These are phyloP conservation scores for Cercospora citrullina DNA, from an alignment of 2,329 filamentous ascomycete genomes.

Conservation along the genomic window DNA sequence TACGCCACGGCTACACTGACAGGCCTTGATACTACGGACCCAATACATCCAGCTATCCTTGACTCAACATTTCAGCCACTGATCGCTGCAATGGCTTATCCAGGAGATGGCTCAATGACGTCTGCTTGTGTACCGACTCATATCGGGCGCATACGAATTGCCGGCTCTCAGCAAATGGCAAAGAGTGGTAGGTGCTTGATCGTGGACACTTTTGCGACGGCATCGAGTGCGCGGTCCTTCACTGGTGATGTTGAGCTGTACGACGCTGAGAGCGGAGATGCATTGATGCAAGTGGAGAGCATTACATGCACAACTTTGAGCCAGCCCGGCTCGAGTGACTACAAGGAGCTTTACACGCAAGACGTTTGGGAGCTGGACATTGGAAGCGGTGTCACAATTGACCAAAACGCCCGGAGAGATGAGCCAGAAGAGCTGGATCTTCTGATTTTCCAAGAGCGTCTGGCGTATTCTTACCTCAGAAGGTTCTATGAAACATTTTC, in stretches of 20 bases:
- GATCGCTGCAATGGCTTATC: slow-evolving; percentile 5
- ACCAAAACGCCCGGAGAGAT: slow-evolving; percentile 4
- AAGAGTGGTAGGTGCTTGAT: slow-evolving; percentile 12
- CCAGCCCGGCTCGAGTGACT: slow-evolving; percentile 8
- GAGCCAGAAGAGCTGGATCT: slow-evolving; percentile 9
- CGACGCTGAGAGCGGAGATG: slow-evolving; percentile 9
- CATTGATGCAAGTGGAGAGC: slow-evolving; percentile 17
- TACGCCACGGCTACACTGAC: neutral
- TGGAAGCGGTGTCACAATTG: slow-evolving; percentile 12
- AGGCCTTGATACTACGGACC: neutral
- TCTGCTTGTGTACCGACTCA: slow-evolving; percentile 12
- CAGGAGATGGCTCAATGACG: slow-evolving; percentile 5
- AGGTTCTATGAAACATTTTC: slow-evolving; percentile 15
- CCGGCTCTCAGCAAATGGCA: slow-evolving; percentile 11
- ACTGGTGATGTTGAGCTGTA: slow-evolving; percentile 14
- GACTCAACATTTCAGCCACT: slow-evolving; percentile 7
- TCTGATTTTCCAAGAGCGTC: slow-evolving; percentile 9
- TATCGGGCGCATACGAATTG: slow-evolving; percentile 7
- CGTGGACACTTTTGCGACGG: slow-evolving; percentile 12
- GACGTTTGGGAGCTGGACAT: slow-evolving; percentile 11
- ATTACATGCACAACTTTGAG: slow-evolving; percentile 11
- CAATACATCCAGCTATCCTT: slow-evolving; percentile 11
- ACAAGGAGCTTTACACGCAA: slow-evolving; percentile 11
- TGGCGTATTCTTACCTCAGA: slow-evolving; percentile 14
- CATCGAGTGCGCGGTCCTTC: slow-evolving; percentile 5